Evolutionary conservation across 1,139 yeast genomes (phyloP), one percentile per base, ranked within the genome.

Genomic region (Pichia sp.): DNA sequence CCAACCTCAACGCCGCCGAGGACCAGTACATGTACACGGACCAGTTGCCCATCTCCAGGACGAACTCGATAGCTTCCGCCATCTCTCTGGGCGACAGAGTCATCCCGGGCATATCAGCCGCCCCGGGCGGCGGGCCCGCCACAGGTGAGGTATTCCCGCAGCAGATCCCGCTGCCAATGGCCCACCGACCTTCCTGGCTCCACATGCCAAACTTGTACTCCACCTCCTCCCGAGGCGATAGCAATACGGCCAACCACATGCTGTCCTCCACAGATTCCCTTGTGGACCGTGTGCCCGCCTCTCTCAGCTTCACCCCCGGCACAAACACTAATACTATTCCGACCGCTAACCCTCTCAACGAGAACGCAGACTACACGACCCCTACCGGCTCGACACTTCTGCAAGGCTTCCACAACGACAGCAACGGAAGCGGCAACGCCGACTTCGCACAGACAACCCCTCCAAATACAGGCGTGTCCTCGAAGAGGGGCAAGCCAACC

Each of bases 151-250:
- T 19, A 7, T 31, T 31, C 8, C 15, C 19, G 26, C 29, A 38
- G 30, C 32, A 40, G 30, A 47, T 30, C 23, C 51, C 53, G n/a
- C 31, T 54, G 50, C 49, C 51, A 19, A 47, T 41, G 64, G 60
- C 50, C 16, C 55, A 46, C 26, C 65, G 63, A 53, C 71, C 71
- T 8, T 67, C 71, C 8, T 68, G 71, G 71, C 55, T 68, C 16
- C 70, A 68, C 48, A 32, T 53, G 45, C 64, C 64, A 45, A 66
- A 64, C 47, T 64, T 64, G 31, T 53, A 52, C 47, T 63, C 65
- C 46, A 60, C 64, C 11, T 62, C 64, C 8, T 62, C 64, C 13
- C 59, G 69, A 54, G 54, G 44, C 5, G 47, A 41, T 16, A 42
- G 30, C 15, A 23, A 23, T 23, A 16, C 10, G 15, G 34, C 42